phyloP scores from a whole-genome alignment of 2,329 filamentous ascomycete genomes.

The Ophiostoma australiae region DNA sequence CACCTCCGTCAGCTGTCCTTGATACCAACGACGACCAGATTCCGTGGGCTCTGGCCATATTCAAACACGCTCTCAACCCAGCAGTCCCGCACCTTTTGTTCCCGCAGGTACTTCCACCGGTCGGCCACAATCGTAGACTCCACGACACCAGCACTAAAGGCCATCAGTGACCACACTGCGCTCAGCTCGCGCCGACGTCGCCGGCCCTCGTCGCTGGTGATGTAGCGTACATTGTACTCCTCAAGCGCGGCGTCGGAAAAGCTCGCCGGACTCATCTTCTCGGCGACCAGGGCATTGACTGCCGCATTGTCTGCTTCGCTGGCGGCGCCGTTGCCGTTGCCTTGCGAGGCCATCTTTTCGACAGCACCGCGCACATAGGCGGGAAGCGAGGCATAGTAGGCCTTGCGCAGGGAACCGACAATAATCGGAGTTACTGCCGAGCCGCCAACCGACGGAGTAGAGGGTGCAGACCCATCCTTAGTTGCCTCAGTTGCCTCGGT shows the following conservation, averaged over 20 bases:
- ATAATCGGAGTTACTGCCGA: slow-evolving; percentile 72
- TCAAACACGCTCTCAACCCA: slow-evolving; percentile 97
- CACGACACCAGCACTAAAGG: slow-evolving; percentile 82
- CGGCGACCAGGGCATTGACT: slow-evolving; percentile 48
- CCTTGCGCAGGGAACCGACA: slow-evolving; percentile 77
- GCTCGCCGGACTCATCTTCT: slow-evolving; percentile 52
- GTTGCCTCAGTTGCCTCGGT: not conserved
- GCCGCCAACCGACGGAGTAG: slow-evolving; percentile 42
- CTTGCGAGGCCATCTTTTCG: slow-evolving; percentile 54
- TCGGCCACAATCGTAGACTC: slow-evolving; percentile 89
- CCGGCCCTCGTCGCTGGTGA: slow-evolving; percentile 32
- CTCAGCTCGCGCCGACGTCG: slow-evolving; percentile 71
- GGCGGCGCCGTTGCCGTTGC: slow-evolving; percentile 32
- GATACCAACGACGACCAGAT: slow-evolving; percentile 87
- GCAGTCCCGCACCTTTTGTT: slow-evolving; percentile 65
- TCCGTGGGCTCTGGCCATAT: slow-evolving; percentile 77
- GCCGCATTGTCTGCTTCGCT: slow-evolving; percentile 18
- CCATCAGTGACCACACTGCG: slow-evolving; percentile 91
- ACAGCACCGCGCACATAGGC: slow-evolving; percentile 78
- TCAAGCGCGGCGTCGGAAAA: slow-evolving; percentile 73
- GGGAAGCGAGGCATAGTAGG: slow-evolving; percentile 68
- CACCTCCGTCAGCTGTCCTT: not conserved
- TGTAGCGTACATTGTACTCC: slow-evolving; percentile 62
- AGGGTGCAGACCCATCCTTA: slow-evolving; percentile 1
- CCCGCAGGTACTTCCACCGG: slow-evolving; percentile 78